Evolutionary conservation across 495 filamentous ascomycete genomes (phyloP), one percentile per base, ranked within the genome.

Genomic region (Penicillium parvum): DNA sequence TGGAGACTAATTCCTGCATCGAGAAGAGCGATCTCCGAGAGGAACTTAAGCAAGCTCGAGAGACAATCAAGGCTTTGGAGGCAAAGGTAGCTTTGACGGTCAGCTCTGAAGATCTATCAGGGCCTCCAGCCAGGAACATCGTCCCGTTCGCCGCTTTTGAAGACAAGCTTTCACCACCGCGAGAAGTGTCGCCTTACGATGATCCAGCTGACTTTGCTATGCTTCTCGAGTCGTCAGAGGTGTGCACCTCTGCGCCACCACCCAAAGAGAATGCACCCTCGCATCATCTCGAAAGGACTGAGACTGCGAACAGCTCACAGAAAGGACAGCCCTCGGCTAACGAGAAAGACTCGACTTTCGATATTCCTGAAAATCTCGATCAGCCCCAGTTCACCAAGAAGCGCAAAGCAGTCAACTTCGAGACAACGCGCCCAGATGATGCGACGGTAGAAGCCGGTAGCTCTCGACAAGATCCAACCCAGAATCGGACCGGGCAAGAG

Each of bases 391-490:
- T 32, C 12, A 38, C 16, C 9, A 39, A 7, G 15, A 55, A 55
- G 30, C 53, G 47, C 2, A 66, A 65, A 19, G 40, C 53, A 23
- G 61, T 66, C 15, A 63, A 57, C 14, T 69, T 66, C 20, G 47
- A 53, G 7, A 25, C 41, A n/a, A 17, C 29, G 1, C 39, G 15
- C 12, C 14, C 16, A 4, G 17, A 32, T 7, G 25, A 19, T 16
- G 15, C 17, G 16, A 32, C 10, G 7, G 17, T 30, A n/a, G 26
- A 2, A 12, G 18, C 9, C 21, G 7, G 0, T 22, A n/a, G 16
- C 22, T 4, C 23, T 14, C 0, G 7, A 9, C 2, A 8, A 10
- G 7, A 12, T 11, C 22, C 38, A 33, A 29, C 45, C 2, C 36
- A 52, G 21, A 18, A 25, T 33, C 39, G 49, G 25, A 32, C 5